Evolutionary conservation across 2,329 filamentous ascomycete genomes (phyloP).

Genomic region (Sporothrix phasma): DNA sequence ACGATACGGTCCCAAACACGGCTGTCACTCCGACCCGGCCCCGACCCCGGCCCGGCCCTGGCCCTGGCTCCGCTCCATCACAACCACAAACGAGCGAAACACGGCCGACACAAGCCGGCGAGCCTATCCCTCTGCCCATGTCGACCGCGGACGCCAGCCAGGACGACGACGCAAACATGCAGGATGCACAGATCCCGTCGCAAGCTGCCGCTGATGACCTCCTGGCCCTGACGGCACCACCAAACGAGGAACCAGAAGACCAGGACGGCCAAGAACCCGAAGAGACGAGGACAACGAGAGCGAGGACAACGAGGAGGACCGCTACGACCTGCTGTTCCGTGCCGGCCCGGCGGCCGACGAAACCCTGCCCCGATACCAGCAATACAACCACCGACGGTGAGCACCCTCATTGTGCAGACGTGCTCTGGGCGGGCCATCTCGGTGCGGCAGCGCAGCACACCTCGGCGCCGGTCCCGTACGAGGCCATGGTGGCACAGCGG

Average conservation of each 20-base stretch:
- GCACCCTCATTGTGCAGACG: constrained; percentile 25
- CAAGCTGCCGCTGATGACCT: background rate
- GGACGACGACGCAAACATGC: background rate
- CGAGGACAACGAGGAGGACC: constrained; percentile 10
- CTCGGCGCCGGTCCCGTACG: constrained; percentile 44
- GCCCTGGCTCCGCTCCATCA: background rate
- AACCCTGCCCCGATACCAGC: background rate
- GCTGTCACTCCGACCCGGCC: background rate
- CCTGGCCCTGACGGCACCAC: background rate
- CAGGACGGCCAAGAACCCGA: background rate
- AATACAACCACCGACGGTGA: background rate
- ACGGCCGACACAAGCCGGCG: background rate
- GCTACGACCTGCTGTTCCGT: constrained; percentile 18
- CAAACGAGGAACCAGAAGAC: background rate
- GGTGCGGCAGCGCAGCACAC: constrained; percentile 44
- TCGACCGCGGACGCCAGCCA: background rate
- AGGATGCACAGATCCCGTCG: constrained; percentile 1
- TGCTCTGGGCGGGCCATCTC: constrained; percentile 48
- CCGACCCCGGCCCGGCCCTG: too few species aligned
- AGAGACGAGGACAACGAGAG: too few species aligned
- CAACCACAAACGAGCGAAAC: background rate
- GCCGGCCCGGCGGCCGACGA: background rate
- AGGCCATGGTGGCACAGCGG: constrained; percentile 56
- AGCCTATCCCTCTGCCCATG: background rate
- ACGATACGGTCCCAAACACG: background rate